Evolutionary conservation across 768 basidiomycete species (phyloP), one percentile per base, ranked within the genome.

Genomic region (Leccinellum rugosiceps): DNA sequence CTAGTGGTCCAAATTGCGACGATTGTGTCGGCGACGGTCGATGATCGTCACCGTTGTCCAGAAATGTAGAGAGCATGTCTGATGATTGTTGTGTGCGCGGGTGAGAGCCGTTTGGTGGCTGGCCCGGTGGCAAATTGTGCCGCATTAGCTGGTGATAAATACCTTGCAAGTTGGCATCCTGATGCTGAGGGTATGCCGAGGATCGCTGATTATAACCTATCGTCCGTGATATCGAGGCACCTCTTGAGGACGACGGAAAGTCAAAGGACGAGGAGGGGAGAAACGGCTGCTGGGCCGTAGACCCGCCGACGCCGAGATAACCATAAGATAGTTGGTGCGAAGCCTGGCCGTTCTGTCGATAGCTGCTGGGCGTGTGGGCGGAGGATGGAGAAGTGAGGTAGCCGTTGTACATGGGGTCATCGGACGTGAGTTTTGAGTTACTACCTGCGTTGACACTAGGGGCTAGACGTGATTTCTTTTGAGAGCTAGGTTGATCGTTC

Each of bases 311-410:
- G 23, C 70, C 65, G 9, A 62, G 50, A 50, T 72, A 72, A 46
- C 48, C 65, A 43, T 72, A 72, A 10, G 58, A 23, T 9, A 65
- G 38, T 28, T 66, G 64, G n/a, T 72, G 70, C n/a, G 69, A 66
- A 19, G 61, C 48, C 25, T 62, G 68, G 19, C 70, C 63, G 14
- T 69, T 73, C 17, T 62, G 69, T 17, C 70, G 70, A 50, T 72
- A 72, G 26, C 55, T 64, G 56, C 35, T 64, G 25, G 68, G 47
- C 2, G 72, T 31, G 55, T 71, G 69, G 6, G 67, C 56, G 4
- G 71, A 63, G 1, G 71, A 60, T n/a, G 71, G 69, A 21, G 72
- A 70, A 13, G 71, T 65, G 26, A 72, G 65, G 53, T 72, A 72
- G n/a, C 63, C 54, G 15, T 61, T 69, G 32, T 74, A 74, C 56